Conservation (phyloP, 2,329 filamentous ascomycete genomes). For the Epichloe sibirici region DNA sequence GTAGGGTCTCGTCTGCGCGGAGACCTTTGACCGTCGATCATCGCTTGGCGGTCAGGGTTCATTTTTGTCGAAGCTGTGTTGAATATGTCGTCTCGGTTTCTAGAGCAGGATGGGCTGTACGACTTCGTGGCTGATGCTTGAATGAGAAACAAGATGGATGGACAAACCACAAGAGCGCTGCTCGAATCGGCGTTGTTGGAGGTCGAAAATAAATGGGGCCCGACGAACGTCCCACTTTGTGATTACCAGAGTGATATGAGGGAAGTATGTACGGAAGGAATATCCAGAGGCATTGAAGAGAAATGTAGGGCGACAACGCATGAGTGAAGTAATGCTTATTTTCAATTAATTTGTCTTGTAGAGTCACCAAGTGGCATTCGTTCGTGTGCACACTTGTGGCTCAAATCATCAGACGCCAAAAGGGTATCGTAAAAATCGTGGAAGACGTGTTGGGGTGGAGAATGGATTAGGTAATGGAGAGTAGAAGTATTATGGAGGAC, state of each 20-base stretch:
- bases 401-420: not conserved
- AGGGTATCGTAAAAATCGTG: not conserved
- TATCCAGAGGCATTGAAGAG: too few relatives aligned
- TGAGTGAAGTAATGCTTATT: too few relatives aligned
- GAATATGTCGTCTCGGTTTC: not conserved
- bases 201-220: not conserved
- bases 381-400: too few relatives aligned
- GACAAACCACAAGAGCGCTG: not conserved
- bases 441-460: too few relatives aligned
- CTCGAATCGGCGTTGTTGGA: not conserved
- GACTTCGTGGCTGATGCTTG: not conserved
- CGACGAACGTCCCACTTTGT: not conserved
- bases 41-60: constrained; percentile 42
- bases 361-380: too few relatives aligned
- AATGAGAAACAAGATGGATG: not conserved
- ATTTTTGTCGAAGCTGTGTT: constrained; percentile 19
- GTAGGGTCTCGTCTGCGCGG: constrained; percentile 35
- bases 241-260: not conserved
- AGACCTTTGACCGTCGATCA: constrained; percentile 38
- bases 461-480: too few relatives aligned
- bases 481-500: too few relatives aligned
- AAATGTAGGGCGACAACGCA: too few relatives aligned
- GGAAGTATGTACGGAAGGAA: too few relatives aligned
- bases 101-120: not conserved
- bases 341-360: too few relatives aligned